phyloP scores from a whole-genome alignment of 768 basidiomycete species.

The Omphalotus guepiniiformis region DNA sequence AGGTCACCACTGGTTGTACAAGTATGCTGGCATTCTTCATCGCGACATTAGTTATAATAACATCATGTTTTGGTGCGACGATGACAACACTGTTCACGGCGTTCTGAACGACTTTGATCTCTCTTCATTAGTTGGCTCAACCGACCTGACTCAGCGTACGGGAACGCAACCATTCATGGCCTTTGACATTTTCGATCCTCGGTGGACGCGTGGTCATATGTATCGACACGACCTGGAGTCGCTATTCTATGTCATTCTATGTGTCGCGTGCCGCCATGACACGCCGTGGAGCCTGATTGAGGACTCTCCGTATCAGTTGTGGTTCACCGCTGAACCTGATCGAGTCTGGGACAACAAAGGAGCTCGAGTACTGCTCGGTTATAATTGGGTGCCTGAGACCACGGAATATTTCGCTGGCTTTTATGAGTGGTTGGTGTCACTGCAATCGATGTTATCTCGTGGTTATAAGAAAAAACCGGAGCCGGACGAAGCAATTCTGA shows the following conservation, averaged over 20 bases:
- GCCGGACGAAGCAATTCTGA: no score
- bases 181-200: constrained; percentile 6
- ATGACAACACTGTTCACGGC: constrained; percentile 3
- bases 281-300: no score
- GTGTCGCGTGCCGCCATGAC: background rate
- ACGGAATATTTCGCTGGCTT: no score
- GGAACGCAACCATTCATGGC: constrained; percentile 17
- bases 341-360: no score
- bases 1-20: constrained; percentile 12
- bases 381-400: no score
- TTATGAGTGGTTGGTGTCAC: no score
- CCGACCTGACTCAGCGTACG: constrained; percentile 9
- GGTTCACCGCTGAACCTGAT: no score
- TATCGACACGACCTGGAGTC: constrained; percentile 11
- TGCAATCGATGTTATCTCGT: no score
- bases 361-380: no score
- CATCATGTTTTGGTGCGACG: constrained; percentile 12
- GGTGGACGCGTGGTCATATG: background rate
- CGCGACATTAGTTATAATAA: constrained; percentile 13
- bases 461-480: no score
- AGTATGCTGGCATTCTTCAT: constrained; percentile 7
- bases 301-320: no score
- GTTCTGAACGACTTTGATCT: constrained; percentile 16
- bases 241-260: constrained; percentile 8
- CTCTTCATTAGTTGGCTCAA: background rate